phyloP scores from a whole-genome alignment of 805 yeast species.

The Maudiozyma barnettii region DNA sequence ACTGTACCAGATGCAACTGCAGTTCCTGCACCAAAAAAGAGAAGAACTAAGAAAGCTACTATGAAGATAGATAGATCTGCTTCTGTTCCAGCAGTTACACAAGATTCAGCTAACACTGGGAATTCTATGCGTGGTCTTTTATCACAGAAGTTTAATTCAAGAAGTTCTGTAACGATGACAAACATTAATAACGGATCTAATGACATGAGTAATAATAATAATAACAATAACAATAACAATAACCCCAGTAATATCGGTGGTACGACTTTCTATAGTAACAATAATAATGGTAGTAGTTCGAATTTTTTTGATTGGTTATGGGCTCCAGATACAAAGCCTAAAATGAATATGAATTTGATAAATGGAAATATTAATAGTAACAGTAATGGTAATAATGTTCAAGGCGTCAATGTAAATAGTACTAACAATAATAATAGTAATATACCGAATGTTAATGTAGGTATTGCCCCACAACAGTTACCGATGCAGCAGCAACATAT shows the following conservation, averaged over 20 bases:
- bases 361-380: not conserved
- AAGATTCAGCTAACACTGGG: not conserved
- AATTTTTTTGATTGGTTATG: conserved; percentile 3
- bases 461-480: not conserved
- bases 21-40: not conserved
- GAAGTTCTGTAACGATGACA: not conserved
- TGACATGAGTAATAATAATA: too few relatives aligned
- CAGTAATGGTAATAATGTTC: not conserved
- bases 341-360: not conserved
- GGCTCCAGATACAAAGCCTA: not conserved
- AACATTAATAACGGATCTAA: not conserved
- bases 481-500: not conserved
- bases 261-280: not conserved
- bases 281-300: not conserved
- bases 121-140: not conserved
- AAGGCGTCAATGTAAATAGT: too few relatives aligned
- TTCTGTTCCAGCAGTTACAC: not conserved
- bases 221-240: too few relatives aligned
- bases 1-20: not conserved
- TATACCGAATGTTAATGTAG: not conserved
- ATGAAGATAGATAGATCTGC: not conserved
- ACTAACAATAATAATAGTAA: too few relatives aligned
- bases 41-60: not conserved
- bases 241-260: not conserved
- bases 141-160: not conserved